These are phyloP conservation scores for Sophora flavescens DNA, from an alignment of 306 rosid genomes.

Conservation along the genomic window DNA sequence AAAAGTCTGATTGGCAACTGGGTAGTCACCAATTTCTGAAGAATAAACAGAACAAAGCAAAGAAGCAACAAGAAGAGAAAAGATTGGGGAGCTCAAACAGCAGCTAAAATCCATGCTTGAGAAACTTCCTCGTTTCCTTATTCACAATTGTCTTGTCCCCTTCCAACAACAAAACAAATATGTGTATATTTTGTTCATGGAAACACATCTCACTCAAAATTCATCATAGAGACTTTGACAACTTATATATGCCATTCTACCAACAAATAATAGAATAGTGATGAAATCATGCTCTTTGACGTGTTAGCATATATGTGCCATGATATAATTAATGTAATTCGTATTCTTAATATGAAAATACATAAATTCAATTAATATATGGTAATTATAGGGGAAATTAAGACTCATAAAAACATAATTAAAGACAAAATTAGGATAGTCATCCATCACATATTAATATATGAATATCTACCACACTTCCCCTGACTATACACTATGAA, in stretches of 20 bases:
- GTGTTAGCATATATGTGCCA: too few relatives aligned
- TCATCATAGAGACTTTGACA: slow-evolving; percentile 37
- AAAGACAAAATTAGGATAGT: too few relatives aligned
- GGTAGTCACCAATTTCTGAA: slow-evolving; percentile 10
- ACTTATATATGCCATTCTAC: slow-evolving; percentile 48
- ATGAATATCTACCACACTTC: too few relatives aligned
- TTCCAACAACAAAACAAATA: slow-evolving; percentile 45
- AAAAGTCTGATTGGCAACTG: slow-evolving; percentile 60
- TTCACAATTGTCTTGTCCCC: slow-evolving; percentile 51
- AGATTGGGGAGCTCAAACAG: slow-evolving; percentile 49
- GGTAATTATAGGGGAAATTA: too few relatives aligned
- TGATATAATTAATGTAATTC: too few relatives aligned
- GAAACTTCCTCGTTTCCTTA: slow-evolving; percentile 41
- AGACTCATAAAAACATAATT: too few relatives aligned
- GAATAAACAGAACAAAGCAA: slow-evolving; percentile 57
- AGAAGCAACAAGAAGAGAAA: slow-evolving; percentile 53
- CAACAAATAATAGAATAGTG: slow-evolving; percentile 44
- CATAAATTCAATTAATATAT: too few relatives aligned
- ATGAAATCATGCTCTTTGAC: slow-evolving; percentile 57
- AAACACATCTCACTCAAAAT: slow-evolving; percentile 44
- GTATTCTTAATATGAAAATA: too few relatives aligned
- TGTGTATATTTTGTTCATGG: slow-evolving; percentile 39
- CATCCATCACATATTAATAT: too few relatives aligned
- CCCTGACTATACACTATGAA: too few relatives aligned
- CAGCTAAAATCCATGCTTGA: slow-evolving; percentile 62